Percentiles rank a stretch among this genome's conserved stretches.
phyloP scores from a whole-genome alignment of 306 rosid genomes.

The Albizia julibrissin region DNA sequence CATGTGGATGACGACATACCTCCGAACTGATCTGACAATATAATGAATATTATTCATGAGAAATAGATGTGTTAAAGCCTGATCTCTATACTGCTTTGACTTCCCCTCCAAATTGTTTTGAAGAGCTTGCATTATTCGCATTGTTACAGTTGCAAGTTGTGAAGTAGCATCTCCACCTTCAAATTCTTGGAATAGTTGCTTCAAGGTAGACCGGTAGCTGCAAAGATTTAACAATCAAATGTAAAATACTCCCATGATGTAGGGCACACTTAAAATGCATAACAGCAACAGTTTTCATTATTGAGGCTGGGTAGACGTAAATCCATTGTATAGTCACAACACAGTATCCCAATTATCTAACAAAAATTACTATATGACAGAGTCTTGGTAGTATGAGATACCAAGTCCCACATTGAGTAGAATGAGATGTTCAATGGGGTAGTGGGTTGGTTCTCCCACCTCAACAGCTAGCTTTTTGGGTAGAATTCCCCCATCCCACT shows the following conservation, averaged over 20 bases:
- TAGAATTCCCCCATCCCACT: too few relatives aligned
- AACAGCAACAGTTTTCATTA: not conserved
- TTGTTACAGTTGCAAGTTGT: constrained; percentile 85
- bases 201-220: constrained; percentile 96
- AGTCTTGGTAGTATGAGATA: too few relatives aligned
- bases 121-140: constrained; percentile 94
- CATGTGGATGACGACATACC: constrained; percentile 48
- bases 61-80: constrained; percentile 79
- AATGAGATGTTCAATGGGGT: too few relatives aligned
- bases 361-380: too few relatives aligned
- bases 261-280: not conserved
- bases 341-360: not conserved
- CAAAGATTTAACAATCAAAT: constrained; percentile 16
- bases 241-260: not conserved
- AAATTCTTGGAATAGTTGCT: constrained; percentile 91
- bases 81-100: constrained; percentile 91
- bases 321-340: not conserved
- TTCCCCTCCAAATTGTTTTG: constrained; percentile 94
- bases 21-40: constrained; percentile 92
- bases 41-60: constrained; percentile 98
- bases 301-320: not conserved
- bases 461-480: too few relatives aligned
- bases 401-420: too few relatives aligned
- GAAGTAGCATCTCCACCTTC: constrained; percentile 69
- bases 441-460: too few relatives aligned